phyloP scores from a whole-genome alignment of 768 basidiomycete genomes.

The Lactarius hatsudake region DNA sequence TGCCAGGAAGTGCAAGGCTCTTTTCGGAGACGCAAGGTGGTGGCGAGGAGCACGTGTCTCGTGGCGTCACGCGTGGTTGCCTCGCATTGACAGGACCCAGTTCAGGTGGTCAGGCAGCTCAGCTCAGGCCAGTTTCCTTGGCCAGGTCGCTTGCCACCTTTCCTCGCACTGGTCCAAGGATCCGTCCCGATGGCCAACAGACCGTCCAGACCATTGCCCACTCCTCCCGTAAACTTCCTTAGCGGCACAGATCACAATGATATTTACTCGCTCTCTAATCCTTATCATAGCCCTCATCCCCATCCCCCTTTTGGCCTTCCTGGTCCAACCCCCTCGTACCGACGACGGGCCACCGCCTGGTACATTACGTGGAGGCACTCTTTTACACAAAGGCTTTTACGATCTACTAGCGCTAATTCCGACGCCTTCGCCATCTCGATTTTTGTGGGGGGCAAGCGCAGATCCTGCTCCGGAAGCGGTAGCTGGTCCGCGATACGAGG shows the following conservation, averaged over 20 bases:
- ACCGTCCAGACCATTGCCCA: constrained; percentile 26
- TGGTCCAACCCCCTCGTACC: constrained; percentile 29
- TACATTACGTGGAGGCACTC: constrained; percentile 61
- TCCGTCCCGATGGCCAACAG: constrained; percentile 15
- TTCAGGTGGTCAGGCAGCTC: not conserved
- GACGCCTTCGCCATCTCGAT: constrained; percentile 57
- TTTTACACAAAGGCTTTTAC: constrained; percentile 89
- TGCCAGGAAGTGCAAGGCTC: not conserved
- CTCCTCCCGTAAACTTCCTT: constrained; percentile 15
- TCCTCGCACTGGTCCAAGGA: not conserved
- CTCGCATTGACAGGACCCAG: constrained; percentile 2
- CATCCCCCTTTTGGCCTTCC: constrained; percentile 32
- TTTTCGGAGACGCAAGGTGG: not conserved
- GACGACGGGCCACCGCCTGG: constrained; percentile 46
- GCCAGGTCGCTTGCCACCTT: not conserved
- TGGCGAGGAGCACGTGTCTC: constrained; percentile 15
- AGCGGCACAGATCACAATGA: constrained; percentile 11
- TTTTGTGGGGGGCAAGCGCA: constrained; percentile 50
- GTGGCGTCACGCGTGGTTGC: constrained; percentile 19
- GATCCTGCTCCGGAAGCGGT: constrained; percentile 40
- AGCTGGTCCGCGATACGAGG: constrained; percentile 70
- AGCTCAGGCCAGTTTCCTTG: not conserved
- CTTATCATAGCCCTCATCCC: constrained; percentile 38
- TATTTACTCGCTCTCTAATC: constrained; percentile 23
- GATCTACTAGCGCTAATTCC: constrained; percentile 79